Conservation (phyloP, 768 basidiomycete species). For the Boletus eberwhitei region DNA sequence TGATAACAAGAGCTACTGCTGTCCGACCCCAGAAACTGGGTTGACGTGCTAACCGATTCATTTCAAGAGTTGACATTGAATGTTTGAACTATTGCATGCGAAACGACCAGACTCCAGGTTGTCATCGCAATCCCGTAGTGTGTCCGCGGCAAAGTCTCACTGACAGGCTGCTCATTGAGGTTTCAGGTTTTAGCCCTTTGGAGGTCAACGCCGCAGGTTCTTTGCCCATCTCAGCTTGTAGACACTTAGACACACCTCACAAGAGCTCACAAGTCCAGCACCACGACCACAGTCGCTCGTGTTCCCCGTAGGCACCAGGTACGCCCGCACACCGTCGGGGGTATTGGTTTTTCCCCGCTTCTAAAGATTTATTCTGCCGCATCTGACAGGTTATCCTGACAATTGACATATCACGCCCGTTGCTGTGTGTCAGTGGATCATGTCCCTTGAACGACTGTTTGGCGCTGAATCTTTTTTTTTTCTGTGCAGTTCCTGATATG, state of each 20-base stretch:
- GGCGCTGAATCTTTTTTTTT: neutral
- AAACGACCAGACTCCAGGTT: neutral
- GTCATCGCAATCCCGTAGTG: neutral
- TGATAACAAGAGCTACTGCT: neutral
- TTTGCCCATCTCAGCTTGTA: too few species aligned
- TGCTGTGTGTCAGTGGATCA: neutral
- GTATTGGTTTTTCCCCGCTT: neutral
- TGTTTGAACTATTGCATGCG: too few species aligned
- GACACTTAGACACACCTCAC: too few species aligned
- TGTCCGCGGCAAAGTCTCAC: neutral
- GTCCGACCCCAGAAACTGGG: neutral
- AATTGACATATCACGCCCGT: neutral
- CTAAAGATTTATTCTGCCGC: neutral
- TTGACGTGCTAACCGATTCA: neutral
- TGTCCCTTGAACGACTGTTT: neutral
- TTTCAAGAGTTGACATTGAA: neutral
- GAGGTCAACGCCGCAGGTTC: too few species aligned
- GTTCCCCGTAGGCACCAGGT: neutral
- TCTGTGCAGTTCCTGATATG: neutral
- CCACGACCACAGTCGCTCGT: neutral
- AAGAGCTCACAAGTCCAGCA: too few species aligned
- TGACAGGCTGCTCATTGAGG: neutral
- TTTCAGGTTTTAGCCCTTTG: neutral
- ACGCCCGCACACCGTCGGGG: neutral
- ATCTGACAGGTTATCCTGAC: neutral